These are phyloP conservation scores for Fistulifera solaris DNA, from an alignment of 108 stramenopile genomes.

Conservation along the genomic window DNA sequence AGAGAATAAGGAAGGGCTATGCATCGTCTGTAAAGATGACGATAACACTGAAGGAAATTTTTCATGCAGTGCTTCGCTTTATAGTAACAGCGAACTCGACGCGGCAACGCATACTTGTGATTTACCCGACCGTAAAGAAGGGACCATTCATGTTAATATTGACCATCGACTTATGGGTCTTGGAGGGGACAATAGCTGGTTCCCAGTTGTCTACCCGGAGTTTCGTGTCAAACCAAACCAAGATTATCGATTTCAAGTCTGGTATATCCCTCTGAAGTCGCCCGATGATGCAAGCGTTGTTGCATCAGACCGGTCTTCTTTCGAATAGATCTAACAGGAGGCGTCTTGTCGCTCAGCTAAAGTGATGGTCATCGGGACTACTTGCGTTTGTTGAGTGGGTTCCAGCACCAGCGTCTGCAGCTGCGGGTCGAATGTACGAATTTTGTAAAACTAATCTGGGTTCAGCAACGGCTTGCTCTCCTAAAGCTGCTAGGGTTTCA, in stretches of 20 bases:
- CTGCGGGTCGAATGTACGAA: too few species aligned
- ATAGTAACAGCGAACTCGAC: conserved; percentile 28
- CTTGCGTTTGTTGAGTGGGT: too few species aligned
- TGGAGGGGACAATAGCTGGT: conserved; percentile 52
- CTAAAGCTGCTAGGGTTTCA: conserved; percentile 51
- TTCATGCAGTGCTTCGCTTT: conserved; percentile 30
- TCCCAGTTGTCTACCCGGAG: conserved; percentile 37
- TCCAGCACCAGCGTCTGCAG: too few species aligned
- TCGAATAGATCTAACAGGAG: too few species aligned
- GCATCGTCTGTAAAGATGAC: conserved; percentile 7
- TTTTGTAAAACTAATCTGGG: too few species aligned
- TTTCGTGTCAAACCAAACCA: conserved; percentile 19
- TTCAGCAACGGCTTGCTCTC: conserved; percentile 9
- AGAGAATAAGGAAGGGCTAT: conserved; percentile 9
- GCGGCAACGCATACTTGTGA: conserved; percentile 36
- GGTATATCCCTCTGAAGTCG: conserved; percentile 8
- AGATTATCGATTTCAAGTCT: conserved; percentile 21
- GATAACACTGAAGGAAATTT: conserved; percentile 8
- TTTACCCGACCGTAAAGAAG: conserved; percentile 22
- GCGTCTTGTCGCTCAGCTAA: too few species aligned
- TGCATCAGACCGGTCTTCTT: neutral
- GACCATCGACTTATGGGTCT: conserved; percentile 49
- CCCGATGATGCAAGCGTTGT: conserved; percentile 11
- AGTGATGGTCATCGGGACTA: neutral
- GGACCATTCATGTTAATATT: conserved; percentile 32